Conservation (phyloP, 179 eudicot genomes). For the Sideroxylon spinosum region DNA sequence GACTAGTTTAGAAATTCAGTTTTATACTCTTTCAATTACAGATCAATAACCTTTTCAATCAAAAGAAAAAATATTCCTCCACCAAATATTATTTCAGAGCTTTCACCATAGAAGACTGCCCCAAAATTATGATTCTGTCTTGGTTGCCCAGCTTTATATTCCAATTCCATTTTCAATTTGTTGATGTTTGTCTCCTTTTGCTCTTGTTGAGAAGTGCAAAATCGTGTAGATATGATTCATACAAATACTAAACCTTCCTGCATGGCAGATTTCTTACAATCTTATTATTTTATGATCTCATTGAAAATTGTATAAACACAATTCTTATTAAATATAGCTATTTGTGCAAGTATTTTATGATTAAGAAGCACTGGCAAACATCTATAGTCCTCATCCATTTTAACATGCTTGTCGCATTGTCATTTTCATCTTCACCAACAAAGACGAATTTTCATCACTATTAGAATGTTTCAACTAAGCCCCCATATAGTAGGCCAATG, state of each 20-base stretch:
- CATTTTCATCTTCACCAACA: background rate
- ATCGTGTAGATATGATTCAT: no score
- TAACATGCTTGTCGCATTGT: background rate
- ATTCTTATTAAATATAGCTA: no score
- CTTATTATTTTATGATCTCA: no score
- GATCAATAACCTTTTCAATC: background rate
- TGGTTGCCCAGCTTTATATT: background rate
- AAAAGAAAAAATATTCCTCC: no score
- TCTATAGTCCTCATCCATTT: background rate
- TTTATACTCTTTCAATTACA: background rate
- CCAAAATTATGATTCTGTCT: background rate
- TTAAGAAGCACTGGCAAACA: no score
- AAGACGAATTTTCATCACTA: background rate
- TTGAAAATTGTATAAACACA: no score
- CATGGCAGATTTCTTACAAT: no score
- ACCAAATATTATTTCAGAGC: background rate
- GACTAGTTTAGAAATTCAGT: background rate
- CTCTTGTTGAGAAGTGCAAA: background rate
- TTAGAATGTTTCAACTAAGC: background rate
- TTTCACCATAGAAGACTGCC: background rate
- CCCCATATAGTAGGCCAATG: background rate
- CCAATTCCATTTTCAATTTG: background rate
- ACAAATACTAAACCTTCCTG: no score
- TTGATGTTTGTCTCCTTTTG: background rate
- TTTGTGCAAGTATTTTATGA: no score